phyloP scores from a whole-genome alignment of 768 basidiomycete genomes.

The Termitomyces sp. region DNA sequence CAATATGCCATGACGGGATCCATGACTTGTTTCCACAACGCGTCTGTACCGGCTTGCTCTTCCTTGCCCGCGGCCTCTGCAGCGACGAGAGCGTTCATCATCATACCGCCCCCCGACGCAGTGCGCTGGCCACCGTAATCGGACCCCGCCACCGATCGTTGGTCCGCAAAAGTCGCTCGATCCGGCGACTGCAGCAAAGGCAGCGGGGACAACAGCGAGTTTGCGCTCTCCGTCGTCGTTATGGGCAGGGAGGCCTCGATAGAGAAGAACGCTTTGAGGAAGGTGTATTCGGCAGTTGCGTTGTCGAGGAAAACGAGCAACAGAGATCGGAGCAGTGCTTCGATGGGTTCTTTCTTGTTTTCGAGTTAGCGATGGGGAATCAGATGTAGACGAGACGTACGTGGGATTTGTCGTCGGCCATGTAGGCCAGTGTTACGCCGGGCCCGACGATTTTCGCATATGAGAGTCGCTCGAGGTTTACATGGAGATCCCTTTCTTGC shows the following conservation, averaged over 20 bases:
- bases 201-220: conserved; percentile 27
- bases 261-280: conserved; percentile 81
- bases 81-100: conserved; percentile 28
- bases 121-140: conserved; percentile 39
- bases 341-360: conserved; percentile 71
- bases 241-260: conserved; percentile 25
- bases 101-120: conserved; percentile 25
- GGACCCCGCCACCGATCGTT: conserved; percentile 40
- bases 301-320: conserved; percentile 94
- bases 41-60: conserved; percentile 52
- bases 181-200: conserved; percentile 38
- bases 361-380: conserved; percentile 13
- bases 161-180: conserved; percentile 31
- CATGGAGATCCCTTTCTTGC: conserved; percentile 32
- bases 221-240: conserved; percentile 29
- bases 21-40: conserved; percentile 88
- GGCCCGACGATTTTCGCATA: conserved; percentile 78
- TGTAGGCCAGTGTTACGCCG: conserved; percentile 74
- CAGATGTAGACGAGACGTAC: no score
- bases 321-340: conserved; percentile 80
- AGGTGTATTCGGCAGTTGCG: conserved; percentile 86
- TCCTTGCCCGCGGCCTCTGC: conserved; percentile 42
- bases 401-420: conserved; percentile 84
- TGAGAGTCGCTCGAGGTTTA: conserved; percentile 53
- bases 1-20: conserved; percentile 88